Conservation (phyloP, 495 filamentous ascomycete species). For the Penicillium ucsense region DNA sequence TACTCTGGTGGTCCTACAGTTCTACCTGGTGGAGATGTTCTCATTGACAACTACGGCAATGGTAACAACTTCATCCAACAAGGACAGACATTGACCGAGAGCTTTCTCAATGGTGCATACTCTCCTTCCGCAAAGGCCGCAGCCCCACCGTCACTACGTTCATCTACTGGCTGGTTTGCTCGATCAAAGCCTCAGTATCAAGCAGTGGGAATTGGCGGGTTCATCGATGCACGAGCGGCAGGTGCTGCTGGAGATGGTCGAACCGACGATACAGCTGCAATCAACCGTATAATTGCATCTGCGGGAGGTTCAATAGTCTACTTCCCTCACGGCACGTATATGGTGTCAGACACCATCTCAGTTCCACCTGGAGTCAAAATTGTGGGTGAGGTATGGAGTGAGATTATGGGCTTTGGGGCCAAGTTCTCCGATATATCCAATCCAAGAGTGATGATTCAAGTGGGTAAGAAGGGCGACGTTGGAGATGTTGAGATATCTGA, state of each 20-base stretch:
- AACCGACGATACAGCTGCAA: conserved; percentile 53
- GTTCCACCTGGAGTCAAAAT: conserved; percentile 52
- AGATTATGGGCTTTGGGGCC: conserved; percentile 66
- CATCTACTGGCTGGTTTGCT: conserved; percentile 4
- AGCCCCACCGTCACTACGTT: too few species aligned
- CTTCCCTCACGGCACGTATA: conserved; percentile 76
- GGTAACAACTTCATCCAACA: too few species aligned
- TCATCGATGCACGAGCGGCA: conserved; percentile 51
- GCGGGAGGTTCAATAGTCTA: conserved; percentile 45
- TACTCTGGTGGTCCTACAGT: too few species aligned
- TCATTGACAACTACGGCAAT: too few species aligned
- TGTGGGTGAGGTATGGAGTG: conserved; percentile 72
- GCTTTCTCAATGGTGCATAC: too few species aligned
- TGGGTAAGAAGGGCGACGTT: conserved; percentile 61
- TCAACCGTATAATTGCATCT: conserved; percentile 49
- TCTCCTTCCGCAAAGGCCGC: too few species aligned
- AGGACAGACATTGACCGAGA: too few species aligned
- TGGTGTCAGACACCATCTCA: conserved; percentile 63
- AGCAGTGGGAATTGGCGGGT: conserved; percentile 29
- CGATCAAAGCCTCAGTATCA: conserved; percentile 19
- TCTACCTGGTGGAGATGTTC: too few species aligned
- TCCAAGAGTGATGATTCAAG: conserved; percentile 64
- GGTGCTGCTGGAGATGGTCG: conserved; percentile 61
- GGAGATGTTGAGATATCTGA: conserved; percentile 72
- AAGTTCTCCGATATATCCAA: conserved; percentile 54